Evolutionary conservation across 2,329 filamentous ascomycete species (phyloP), one percentile per base, ranked within the genome.

Genomic region (Alternaria infectoria): DNA sequence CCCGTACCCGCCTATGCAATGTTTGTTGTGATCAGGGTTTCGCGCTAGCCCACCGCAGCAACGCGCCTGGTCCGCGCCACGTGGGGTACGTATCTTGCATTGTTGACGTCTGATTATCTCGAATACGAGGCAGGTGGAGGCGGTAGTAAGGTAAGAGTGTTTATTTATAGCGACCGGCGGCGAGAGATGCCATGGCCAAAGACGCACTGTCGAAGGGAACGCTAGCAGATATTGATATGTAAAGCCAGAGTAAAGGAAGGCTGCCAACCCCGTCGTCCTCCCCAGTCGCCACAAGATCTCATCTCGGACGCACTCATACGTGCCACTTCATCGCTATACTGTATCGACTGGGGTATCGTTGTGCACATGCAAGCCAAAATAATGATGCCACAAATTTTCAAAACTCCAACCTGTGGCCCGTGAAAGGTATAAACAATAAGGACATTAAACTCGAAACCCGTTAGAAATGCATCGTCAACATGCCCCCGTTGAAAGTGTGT

Each of bases 341-440:
- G 65, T 69, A 66, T 73, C 71, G 74, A 76, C 70, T 72, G 72
- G 75, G 77, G 77, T 79, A 79, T 79, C 77, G 47, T 72, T 77
- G 70, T 73, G 72, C 70, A 69, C 72, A 75, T 76, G 76, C 75
- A 76, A 75, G 69, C 70, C 71, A 74, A 74, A 77, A 26, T 49
- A 40, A 26, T 54, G 60, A 72, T 70, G 71, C 72, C 72, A 70
- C 72, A 74, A 70, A 70, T 70, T 74, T 65, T 67, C 64, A 65
- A 47, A 75, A 74, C 70, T 72, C 74, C 66, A 69, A 69, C 61
- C 62, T 68, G 60, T 71, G 59, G 63, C 60, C 61, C 66, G 60
- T 61, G 59, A 71, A 52, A 66, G 54, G 56, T 52, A 59, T 49
- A 62, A 74, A 74, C 64, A 55, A 69, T 70, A 74, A 74, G 44